Conservation (phyloP, 345 rosid species). For the Euphorbia peplus region DNA sequence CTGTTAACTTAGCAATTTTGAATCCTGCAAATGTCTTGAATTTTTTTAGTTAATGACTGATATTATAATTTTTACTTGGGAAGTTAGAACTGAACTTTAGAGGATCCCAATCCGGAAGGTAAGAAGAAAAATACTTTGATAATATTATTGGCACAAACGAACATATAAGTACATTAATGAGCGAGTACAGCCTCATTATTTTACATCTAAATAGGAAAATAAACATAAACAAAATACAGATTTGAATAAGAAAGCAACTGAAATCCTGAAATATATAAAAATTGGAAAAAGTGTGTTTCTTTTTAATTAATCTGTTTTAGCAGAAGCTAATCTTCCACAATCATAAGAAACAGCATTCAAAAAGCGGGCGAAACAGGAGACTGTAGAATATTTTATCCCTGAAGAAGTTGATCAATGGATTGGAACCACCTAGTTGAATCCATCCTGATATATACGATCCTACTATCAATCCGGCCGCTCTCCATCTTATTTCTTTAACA, state of each 20-base stretch:
- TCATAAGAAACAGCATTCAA: slow-evolving; percentile 15
- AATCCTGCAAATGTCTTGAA: too few relatives aligned
- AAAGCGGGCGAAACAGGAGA: not conserved
- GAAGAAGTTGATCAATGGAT: slow-evolving; percentile 29
- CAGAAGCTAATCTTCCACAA: slow-evolving; percentile 32
- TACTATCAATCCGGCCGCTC: slow-evolving; percentile 19
- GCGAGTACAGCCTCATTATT: not conserved
- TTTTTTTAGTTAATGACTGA: too few relatives aligned
- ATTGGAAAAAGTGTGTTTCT: not conserved
- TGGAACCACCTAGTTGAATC: slow-evolving; percentile 29
- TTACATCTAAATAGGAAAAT: not conserved
- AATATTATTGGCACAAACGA: not conserved
- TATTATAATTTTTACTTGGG: too few relatives aligned
- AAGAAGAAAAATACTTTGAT: too few relatives aligned
- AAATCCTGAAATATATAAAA: too few relatives aligned
- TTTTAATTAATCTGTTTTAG: not conserved
- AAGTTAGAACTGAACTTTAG: too few relatives aligned
- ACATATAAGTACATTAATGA: too few relatives aligned
- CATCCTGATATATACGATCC: slow-evolving; percentile 32
- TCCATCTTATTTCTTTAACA: slow-evolving; percentile 35
- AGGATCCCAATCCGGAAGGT: too few relatives aligned
- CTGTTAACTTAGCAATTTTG: too few relatives aligned
- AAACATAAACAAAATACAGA: not conserved
- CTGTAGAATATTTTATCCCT: slow-evolving; percentile 24
- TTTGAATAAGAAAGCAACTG: not conserved